A percentile compares a stretch with the other conserved stretches of the same genome.
These are phyloP conservation scores for Naganishia cerealis DNA, from an alignment of 1,284 basidiomycete species.

Conservation along the genomic window DNA sequence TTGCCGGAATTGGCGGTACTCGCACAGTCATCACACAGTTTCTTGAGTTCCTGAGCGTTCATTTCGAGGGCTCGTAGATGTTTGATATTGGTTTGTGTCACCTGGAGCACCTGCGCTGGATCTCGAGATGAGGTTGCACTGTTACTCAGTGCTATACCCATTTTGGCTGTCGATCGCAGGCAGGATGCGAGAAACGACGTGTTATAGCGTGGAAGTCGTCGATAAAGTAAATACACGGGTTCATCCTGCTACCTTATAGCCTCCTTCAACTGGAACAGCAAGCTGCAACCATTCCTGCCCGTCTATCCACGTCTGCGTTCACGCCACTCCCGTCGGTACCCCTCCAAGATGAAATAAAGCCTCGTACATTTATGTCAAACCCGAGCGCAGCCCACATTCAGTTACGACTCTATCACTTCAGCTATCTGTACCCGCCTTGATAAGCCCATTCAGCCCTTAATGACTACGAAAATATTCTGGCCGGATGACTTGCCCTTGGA, in stretches of 20 bases:
- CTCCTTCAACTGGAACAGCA: no score
- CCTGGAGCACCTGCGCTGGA: neutral
- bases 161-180: neutral
- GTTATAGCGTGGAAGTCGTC: neutral
- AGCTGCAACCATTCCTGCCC: no score
- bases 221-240: neutral
- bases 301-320: no score
- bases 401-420: neutral
- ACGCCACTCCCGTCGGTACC: neutral
- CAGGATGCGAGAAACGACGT: neutral
- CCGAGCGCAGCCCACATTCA: neutral
- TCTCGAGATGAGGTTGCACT: neutral
- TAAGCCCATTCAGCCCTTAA: neutral
- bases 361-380: neutral
- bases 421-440: neutral
- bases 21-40: conserved; percentile 26
- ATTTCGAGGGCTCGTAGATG: neutral
- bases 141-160: neutral
- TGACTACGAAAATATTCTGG: conserved; percentile 22
- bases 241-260: no score
- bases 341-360: neutral
- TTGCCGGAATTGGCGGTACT: conserved; percentile 14
- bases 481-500: conserved; percentile 10
- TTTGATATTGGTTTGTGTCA: neutral
- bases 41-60: conserved; percentile 26